A percentile compares a stretch with the other conserved stretches of the same genome.
Evolutionary conservation across 495 filamentous ascomycete species (phyloP).

Genomic region (Hypoxylon cercidicola): DNA sequence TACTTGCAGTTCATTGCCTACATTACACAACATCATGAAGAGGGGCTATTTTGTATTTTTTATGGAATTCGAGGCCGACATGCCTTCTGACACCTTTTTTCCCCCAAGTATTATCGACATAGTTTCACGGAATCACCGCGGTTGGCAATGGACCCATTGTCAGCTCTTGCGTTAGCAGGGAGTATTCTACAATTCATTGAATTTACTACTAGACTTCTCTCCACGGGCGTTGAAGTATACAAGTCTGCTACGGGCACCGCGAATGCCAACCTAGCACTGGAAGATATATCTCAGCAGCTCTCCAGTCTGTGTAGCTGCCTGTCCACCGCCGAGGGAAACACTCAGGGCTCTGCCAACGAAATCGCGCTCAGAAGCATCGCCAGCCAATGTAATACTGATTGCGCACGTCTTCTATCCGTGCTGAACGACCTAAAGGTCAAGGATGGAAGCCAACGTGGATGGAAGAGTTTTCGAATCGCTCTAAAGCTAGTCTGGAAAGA

Average conservation of each 20-base stretch:
- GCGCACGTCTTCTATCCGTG: not conserved
- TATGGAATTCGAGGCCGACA: no score
- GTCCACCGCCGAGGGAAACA: not conserved
- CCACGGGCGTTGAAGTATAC: conserved; percentile 30
- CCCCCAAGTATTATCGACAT: no score
- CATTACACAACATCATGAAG: no score
- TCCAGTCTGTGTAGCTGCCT: not conserved
- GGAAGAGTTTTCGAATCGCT: not conserved
- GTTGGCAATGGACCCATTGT: conserved; percentile 3
- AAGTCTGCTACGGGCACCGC: conserved; percentile 10
- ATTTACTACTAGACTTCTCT: conserved; percentile 28
- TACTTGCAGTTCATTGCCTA: no score
- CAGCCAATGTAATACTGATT: not conserved
- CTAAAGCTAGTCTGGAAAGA: no score
- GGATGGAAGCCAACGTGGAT: not conserved
- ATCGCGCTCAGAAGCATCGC: not conserved
- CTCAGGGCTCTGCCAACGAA: not conserved
- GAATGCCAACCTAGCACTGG: not conserved
- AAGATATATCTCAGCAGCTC: not conserved
- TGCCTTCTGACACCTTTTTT: no score
- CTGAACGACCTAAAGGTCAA: not conserved
- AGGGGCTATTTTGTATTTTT: no score
- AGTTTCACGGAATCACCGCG: no score
- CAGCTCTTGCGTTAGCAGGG: conserved; percentile 30
- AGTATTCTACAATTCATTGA: conserved; percentile 40